These are phyloP conservation scores for Penicillium coprophilum DNA, from an alignment of 495 filamentous ascomycete genomes.

Conservation along the genomic window DNA sequence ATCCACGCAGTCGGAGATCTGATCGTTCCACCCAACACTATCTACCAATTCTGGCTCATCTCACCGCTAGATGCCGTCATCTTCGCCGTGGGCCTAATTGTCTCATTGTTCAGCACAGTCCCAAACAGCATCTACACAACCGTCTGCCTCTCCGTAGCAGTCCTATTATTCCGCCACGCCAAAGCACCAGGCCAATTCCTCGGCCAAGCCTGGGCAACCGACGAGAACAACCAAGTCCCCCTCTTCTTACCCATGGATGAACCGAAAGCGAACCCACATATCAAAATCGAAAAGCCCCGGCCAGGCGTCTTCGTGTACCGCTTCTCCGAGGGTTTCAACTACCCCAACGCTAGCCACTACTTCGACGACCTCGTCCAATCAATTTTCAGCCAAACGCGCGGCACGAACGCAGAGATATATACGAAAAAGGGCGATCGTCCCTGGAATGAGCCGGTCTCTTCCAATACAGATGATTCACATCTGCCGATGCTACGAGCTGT, in stretches of 20 bases:
- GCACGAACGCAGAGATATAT: conserved; percentile 64
- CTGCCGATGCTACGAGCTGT: conserved; percentile 80
- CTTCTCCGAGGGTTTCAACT: conserved; percentile 92
- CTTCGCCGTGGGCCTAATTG: conserved; percentile 86
- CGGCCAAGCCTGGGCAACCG: conserved; percentile 61
- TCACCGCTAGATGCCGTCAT: conserved; percentile 84
- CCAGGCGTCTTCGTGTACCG: conserved; percentile 94
- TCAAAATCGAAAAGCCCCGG: conserved; percentile 73
- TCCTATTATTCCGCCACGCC: conserved; percentile 78
- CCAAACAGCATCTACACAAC: conserved; percentile 90
- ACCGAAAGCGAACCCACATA: conserved; percentile 76
- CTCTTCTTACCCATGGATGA: conserved; percentile 85
- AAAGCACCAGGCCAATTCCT: conserved; percentile 82
- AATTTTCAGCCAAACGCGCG: conserved; percentile 71
- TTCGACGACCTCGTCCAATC: conserved; percentile 69
- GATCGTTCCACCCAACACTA: conserved; percentile 84
- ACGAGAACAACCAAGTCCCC: conserved; percentile 48
- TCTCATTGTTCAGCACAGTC: conserved; percentile 83
- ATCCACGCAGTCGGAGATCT: conserved; percentile 94
- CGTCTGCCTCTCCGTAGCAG: conserved; percentile 63
- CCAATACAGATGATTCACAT: conserved; percentile 48
- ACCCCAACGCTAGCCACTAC: conserved; percentile 85
- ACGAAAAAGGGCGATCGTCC: conserved; percentile 73
- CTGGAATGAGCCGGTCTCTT: conserved; percentile 88
- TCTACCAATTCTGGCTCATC: conserved; percentile 92